Evolutionary conservation across 192 early-diverging fungal genomes (phyloP), one percentile per base, ranked within the genome.

Genomic region (Coemansia sp.): DNA sequence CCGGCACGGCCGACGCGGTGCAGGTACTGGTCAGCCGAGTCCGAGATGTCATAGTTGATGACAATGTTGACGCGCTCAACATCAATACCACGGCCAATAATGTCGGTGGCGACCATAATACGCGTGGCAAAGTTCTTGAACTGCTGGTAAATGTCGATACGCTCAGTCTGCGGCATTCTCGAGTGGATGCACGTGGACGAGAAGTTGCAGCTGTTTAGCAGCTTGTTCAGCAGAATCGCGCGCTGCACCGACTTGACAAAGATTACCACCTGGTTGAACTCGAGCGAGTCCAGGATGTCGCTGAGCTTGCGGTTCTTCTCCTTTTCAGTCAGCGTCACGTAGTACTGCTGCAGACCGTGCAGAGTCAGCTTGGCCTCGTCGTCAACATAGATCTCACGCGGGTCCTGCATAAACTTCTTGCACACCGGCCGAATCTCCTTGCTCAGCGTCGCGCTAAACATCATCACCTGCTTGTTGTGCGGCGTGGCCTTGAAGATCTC

Each of bases 51-150:
- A 51, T 98, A 98, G 89, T 98, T 98, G 87, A 98, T 89, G 58
- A 98, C 96, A 75, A 98, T 94, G 82, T 98, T 98, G 51, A 98
- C 96, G 69, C 96, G 92, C 68, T 97, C 95, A 24, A 98, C 92
- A 76, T 98, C 96, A 57, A 98, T 94, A 83, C 96, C 96, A 84
- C 96, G 94, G 11, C 95, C 95, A 83, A 98, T 94, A 61, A 98
- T 88, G 69, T 98, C 96, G 15, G 96, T 98, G 24, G 96, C 94
- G 5, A 98, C 95, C 87, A 98, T 90, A 64, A 98, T 94, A 65
- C 96, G 91, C 76, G 89, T 90, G 59, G 86, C 81, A 73, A 96
- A 96, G 71, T 93, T 88, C 88, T 98, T 98, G 89, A 98, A 98
- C 55, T 86, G 84, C 83, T 92, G 89, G 88, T 95, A 98, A 37